Conservation (phyloP, 164 flowering plant genomes). For the Umbellularia californica region DNA sequence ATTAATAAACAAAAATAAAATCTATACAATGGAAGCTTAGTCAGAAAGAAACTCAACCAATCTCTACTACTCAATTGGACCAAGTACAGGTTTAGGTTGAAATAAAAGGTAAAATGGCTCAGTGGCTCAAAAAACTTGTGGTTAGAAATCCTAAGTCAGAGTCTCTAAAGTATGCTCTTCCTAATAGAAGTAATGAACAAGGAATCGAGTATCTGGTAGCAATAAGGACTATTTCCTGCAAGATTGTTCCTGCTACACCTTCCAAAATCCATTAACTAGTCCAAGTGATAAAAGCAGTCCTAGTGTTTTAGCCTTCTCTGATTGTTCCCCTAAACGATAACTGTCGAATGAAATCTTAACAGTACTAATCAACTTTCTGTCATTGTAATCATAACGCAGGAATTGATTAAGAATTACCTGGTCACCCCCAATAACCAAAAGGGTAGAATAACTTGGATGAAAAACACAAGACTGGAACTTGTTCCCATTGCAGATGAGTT, state of each 20-base stretch:
- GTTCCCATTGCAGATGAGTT: conserved; percentile 62
- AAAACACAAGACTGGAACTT: conserved; percentile 88
- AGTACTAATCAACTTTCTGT: background rate
- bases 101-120: background rate
- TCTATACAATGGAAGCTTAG: background rate
- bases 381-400: background rate
- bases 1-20: no score
- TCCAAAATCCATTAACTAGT: background rate
- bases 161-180: background rate
- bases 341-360: background rate
- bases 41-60: background rate
- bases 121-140: background rate
- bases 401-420: conserved; percentile 33
- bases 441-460: conserved; percentile 71
- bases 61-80: background rate
- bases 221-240: background rate
- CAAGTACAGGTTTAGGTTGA: background rate
- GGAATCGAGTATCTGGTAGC: no score
- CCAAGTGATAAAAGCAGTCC: background rate
- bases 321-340: background rate
- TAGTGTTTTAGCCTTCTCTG: background rate
- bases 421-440: conserved; percentile 80
- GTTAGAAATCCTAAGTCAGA: background rate
- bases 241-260: background rate
- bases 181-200: background rate